Evolutionary conservation across 2,329 filamentous ascomycete genomes (phyloP), one percentile per base, ranked within the genome.

Genomic region (Emmonsiellopsis sp.): DNA sequence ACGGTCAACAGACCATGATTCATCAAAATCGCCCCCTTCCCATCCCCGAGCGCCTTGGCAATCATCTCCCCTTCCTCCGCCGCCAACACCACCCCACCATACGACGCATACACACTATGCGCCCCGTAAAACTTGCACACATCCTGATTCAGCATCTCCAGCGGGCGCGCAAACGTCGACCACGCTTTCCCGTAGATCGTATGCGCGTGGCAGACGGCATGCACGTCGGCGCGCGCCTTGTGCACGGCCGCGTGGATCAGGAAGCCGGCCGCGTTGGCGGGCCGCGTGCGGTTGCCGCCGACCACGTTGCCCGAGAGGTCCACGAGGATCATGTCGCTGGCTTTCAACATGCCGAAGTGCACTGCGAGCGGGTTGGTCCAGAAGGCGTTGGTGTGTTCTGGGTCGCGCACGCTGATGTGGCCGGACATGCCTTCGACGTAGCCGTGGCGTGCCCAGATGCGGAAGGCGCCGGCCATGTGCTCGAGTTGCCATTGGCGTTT

Each of bases 1-100:
- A 87, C 85, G 0, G 84, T 87, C 50, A 89, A 68, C 37, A 90
- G 70, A 57, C 86, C 86, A 67, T 89, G 86, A 65, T 89, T 89
- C 58, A 84, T 74, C 50, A 89, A 70, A 46, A 89, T 82, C 57
- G 81, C 76, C 1, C 77, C 84, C 65, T 79, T 80, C 20, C 77
- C 85, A 0, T 73, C 67, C 0, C 85, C 85, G 1, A 90, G 72
- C 0, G 84, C 79, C 9, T 71, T 72, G 2, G 85, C 85, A 57
- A 89, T 81, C 42, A 78, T 74, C 59, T 77, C 70, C 1, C 85
- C 85, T 65, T 89, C 86, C 53, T 80, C 80, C n/a, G 74, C 74
- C 1, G 72, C 77, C 34, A 86, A 74, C 0, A 85, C 83, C 2
- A 85, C 76, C 3, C 83, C 83, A 3, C 82, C 82, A 63, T 84